Conservation (phyloP, 148 eudicot species). For the Nepenthes gracilis region DNA sequence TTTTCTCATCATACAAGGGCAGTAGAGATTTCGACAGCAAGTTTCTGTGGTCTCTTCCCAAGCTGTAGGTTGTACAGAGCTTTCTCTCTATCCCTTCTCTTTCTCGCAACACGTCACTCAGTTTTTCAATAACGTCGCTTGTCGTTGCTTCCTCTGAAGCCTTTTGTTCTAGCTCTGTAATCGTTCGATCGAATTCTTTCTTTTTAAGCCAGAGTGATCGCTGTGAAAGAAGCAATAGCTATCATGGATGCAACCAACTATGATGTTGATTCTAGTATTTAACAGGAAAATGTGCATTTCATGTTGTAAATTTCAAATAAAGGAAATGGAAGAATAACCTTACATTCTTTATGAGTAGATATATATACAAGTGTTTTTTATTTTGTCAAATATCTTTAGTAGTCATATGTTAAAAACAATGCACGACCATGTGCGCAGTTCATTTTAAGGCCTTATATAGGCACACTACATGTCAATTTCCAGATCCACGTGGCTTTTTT, state of each 20-base stretch:
- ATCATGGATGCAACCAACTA: not conserved
- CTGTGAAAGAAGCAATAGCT: slow-evolving; percentile 23
- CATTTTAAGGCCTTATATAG: too few species aligned
- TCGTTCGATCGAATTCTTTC: slow-evolving; percentile 62
- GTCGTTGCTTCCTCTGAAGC: slow-evolving; percentile 42
- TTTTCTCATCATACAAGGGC: slow-evolving; percentile 45
- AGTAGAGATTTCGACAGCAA: slow-evolving; percentile 37
- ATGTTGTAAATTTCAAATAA: too few species aligned
- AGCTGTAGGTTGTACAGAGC: slow-evolving; percentile 82
- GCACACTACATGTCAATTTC: too few species aligned
- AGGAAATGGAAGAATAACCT: too few species aligned
- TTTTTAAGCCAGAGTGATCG: slow-evolving; percentile 60
- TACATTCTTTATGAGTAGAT: too few species aligned
- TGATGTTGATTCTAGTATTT: not conserved
- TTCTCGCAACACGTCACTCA: slow-evolving; percentile 45
- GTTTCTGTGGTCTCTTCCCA: slow-evolving; percentile 43
- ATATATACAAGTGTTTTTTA: too few species aligned
- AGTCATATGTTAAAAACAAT: too few species aligned
- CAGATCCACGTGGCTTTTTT: too few species aligned
- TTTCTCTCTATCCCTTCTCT: slow-evolving; percentile 61
- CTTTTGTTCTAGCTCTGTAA: slow-evolving; percentile 59
- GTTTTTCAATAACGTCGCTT: slow-evolving; percentile 39
- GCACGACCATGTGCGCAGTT: too few species aligned
- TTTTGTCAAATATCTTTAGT: too few species aligned
- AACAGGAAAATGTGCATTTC: not conserved